Evolutionary conservation across 2,329 filamentous ascomycete species (phyloP).

Genomic region (Nothophaeocryptopus gaeumannii): DNA sequence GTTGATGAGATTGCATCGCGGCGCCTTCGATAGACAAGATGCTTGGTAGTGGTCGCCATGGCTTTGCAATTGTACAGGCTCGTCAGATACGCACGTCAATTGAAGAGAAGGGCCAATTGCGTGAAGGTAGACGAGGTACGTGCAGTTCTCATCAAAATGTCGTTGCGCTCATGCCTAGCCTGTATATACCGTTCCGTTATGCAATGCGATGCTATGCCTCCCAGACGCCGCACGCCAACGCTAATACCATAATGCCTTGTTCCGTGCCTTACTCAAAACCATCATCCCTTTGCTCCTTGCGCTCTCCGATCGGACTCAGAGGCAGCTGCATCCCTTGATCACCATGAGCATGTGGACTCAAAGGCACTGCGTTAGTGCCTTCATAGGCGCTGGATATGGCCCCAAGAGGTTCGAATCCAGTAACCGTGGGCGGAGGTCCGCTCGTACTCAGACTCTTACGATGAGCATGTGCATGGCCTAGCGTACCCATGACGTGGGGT

Average conservation of each 20-base stretch:
- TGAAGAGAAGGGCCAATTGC: too few species aligned
- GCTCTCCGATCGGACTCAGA: conserved; percentile 21
- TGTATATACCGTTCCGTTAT: too few species aligned
- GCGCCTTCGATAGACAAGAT: too few species aligned
- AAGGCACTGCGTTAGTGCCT: conserved; percentile 6
- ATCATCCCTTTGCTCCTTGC: conserved; percentile 29
- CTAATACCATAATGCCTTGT: conserved; percentile 7
- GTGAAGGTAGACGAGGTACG: too few species aligned
- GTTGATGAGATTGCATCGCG: too few species aligned
- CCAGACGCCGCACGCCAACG: conserved; percentile 18
- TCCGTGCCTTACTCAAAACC: conserved; percentile 30
- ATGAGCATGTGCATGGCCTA: conserved; percentile 35
- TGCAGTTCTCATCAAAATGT: too few species aligned
- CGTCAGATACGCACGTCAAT: too few species aligned
- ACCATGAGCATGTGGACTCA: conserved; percentile 22
- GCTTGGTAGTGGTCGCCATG: too few species aligned
- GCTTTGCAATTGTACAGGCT: too few species aligned
- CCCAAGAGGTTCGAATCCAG: conserved; percentile 34
- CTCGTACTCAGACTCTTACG: conserved; percentile 43
- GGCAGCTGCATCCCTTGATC: conserved; percentile 3
- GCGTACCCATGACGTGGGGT: conserved; percentile 14
- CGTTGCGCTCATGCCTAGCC: too few species aligned
- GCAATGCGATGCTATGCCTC: not conserved
- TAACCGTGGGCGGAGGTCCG: conserved; percentile 18
- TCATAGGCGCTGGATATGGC: conserved; percentile 30